phyloP scores from a whole-genome alignment of 139 green algal species.

The Edaphochlamys debaryana region DNA sequence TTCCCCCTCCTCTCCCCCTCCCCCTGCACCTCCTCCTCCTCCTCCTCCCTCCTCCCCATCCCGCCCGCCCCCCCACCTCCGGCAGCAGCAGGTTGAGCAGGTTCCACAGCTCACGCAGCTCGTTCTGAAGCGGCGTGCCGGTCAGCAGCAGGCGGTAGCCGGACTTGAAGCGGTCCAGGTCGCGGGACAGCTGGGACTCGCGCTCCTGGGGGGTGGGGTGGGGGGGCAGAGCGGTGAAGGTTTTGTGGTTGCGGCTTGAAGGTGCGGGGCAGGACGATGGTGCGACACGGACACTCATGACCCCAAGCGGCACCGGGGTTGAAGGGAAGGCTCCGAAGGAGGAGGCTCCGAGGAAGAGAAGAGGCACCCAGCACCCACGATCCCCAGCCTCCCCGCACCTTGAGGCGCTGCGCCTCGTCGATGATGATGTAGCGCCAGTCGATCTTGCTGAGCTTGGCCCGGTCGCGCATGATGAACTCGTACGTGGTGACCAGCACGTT shows the following conservation, averaged over 20 bases:
- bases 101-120: conserved; percentile 94
- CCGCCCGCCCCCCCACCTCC: conserved; percentile 64
- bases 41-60: conserved; percentile 2
- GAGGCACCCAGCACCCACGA: no score
- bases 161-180: conserved; percentile 82
- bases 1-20: background rate
- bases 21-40: no score
- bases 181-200: conserved; percentile 68
- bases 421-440: conserved; percentile 92
- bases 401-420: conserved; percentile 98
- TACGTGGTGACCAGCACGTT: conserved; percentile 99
- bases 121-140: conserved; percentile 91
- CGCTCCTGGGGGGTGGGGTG: conserved; percentile 34
- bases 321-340: no score
- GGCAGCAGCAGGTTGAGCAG: conserved; percentile 97
- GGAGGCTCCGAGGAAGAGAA: no score
- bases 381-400: no score
- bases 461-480: conserved; percentile 98
- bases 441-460: conserved; percentile 51
- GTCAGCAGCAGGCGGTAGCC: conserved; percentile 76
- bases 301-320: no score
- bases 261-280: no score
- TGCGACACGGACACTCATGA: no score
- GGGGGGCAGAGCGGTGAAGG: no score
- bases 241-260: no score